Evolutionary conservation across 2,329 filamentous ascomycete genomes (phyloP), one percentile per base, ranked within the genome.

Genomic region (Thermochaetoides dissita): DNA sequence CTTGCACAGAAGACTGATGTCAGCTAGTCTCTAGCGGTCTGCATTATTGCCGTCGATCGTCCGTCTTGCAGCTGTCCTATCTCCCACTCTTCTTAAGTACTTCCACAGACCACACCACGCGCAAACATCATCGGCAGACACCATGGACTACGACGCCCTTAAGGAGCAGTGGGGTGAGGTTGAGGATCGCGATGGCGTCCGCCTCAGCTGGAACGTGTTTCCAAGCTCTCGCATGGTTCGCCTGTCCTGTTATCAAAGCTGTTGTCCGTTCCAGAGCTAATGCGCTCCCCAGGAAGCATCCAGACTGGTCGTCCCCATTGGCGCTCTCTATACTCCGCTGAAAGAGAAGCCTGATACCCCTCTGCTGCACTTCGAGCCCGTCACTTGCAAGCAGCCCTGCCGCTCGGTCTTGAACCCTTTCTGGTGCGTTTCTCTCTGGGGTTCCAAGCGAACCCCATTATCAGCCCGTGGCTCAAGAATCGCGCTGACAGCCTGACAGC

Each of bases 131-230:
- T 30, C 12, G 7, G 12, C 35, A 32, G 8, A 32, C 39, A 52
- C 35, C 38, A 94, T 94, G 87, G 88, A 94, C 62, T 94, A 86
- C 71, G 88, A 95, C 63, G 74, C 79, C 53, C 68, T 94, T 53
- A 95, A 95, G 68, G 88, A 95, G 65, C 83, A 89, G 68, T 95
- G 88, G 88, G 86, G 81, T 57, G 87, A 95, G 62, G 81, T 94
- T 45, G 91, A 98, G 69, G 91, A 98, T 59, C 80, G 85, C 54
- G 91, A 98, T 77, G 91, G 91, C 47, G 78, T 96, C 57, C 81
- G 91, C 49, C 73, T 98, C 52, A 95, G 89, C 66, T 98, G 91
- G 91, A 98, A 98, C 62, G 93, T 93, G 47, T 94, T 98, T 58
- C 91, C 91, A 39, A 95, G 88, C 69, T 89, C 89, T 58, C 86